These are phyloP conservation scores for Dichotomopilus funicola DNA, from an alignment of 2,329 filamentous ascomycete species.

Conservation along the genomic window DNA sequence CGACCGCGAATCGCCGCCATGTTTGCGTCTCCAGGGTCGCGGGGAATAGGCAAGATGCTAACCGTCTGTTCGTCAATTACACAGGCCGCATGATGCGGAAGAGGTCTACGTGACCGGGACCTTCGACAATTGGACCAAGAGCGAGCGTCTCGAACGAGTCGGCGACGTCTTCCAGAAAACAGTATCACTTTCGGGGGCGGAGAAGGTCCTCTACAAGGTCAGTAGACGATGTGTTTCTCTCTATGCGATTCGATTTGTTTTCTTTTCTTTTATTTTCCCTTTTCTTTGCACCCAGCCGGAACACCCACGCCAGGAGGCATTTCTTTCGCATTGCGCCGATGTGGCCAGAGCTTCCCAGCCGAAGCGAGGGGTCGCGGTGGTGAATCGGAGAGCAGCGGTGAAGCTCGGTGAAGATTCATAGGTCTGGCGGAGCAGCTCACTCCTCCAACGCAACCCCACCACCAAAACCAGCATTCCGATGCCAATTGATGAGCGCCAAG, in stretches of 20 bases:
- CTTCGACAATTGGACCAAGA: slow-evolving; percentile 91
- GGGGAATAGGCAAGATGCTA: slow-evolving; percentile 19
- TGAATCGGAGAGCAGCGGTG: neutral
- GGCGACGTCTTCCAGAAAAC: slow-evolving; percentile 71
- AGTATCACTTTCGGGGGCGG: slow-evolving; percentile 60
- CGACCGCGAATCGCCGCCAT: slow-evolving; percentile 10
- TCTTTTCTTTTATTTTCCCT: neutral
- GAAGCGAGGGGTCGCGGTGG: neutral
- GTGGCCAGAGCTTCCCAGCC: neutral
- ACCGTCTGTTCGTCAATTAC: slow-evolving; percentile 6
- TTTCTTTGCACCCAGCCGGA: neutral
- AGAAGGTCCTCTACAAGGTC: slow-evolving; percentile 95
- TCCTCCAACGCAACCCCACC: neutral
- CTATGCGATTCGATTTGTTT: neutral
- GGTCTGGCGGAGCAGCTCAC: neutral
- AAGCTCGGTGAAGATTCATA: neutral
- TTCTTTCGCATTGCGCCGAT: too few relatives aligned
- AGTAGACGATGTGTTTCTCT: slow-evolving; percentile 22
- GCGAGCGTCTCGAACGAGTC: slow-evolving; percentile 71
- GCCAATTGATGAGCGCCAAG: too few relatives aligned
- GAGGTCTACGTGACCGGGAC: slow-evolving; percentile 94
- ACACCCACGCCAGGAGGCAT: too few relatives aligned
- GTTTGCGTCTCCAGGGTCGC: slow-evolving; percentile 3
- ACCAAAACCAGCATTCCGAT: neutral
- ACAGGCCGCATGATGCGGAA: slow-evolving; percentile 74